phyloP scores from a whole-genome alignment of 306 rosid species.

The Acacia melanoxylon region DNA sequence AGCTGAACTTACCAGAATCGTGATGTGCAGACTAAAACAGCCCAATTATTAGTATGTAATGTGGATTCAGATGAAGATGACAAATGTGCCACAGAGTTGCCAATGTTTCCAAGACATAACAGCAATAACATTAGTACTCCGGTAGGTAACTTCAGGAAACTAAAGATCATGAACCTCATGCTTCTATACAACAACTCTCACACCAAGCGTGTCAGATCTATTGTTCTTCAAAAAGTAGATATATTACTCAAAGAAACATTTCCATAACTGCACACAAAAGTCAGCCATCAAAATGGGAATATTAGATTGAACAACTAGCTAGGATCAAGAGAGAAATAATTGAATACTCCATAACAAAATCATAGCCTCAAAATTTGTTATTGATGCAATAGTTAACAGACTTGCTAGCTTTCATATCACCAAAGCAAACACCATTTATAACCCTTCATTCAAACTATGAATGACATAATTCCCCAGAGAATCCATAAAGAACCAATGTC shows the following conservation, averaged over 20 bases:
- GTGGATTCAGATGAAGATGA: conserved; percentile 58
- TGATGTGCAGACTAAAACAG: conserved; percentile 92
- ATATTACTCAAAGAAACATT: neutral
- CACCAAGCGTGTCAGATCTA: conserved; percentile 15
- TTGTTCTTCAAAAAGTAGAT: conserved; percentile 11
- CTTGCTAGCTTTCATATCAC: neutral
- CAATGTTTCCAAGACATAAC: conserved; percentile 35
- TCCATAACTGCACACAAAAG: conserved; percentile 28
- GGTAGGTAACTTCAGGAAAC: conserved; percentile 29
- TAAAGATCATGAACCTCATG: conserved; percentile 31
- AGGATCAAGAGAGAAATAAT: neutral
- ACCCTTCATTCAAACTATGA: neutral
- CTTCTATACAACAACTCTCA: conserved; percentile 10
- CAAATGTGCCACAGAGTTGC: conserved; percentile 44
- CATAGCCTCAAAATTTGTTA: neutral
- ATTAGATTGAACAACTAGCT: neutral
- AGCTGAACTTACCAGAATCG: conserved; percentile 71
- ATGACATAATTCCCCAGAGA: neutral
- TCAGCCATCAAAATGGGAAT: neutral
- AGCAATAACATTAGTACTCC: conserved; percentile 31
- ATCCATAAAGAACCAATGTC: neutral
- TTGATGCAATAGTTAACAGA: neutral
- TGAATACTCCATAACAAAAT: neutral
- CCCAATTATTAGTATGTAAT: conserved; percentile 92
- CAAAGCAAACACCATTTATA: neutral